A percentile compares a stretch with the other conserved stretches of the same genome.
These are phyloP conservation scores for Alternaria brassicicola DNA, from an alignment of 2,329 filamentous ascomycete species.

Conservation along the genomic window DNA sequence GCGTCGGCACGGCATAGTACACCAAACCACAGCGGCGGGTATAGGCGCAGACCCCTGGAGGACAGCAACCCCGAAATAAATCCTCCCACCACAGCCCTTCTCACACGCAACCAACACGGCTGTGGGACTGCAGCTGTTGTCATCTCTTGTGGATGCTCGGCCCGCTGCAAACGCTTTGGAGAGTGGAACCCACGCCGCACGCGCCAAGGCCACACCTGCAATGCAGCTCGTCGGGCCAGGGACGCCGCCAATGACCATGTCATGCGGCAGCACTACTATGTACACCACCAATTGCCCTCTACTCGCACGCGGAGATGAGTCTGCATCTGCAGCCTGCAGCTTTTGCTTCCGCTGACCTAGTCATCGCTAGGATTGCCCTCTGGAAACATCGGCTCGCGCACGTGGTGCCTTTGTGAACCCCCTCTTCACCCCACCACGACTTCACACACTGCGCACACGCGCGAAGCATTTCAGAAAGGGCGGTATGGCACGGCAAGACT, in stretches of 20 bases:
- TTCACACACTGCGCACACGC: neutral
- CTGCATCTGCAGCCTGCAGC: conserved; percentile 11
- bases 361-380: conserved; percentile 1
- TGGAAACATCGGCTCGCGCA: conserved; percentile 4
- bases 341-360: conserved; percentile 10
- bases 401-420: conserved; percentile 12
- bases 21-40: neutral
- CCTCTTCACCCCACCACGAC: conserved; percentile 6
- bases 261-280: conserved; percentile 29
- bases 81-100: neutral
- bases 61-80: neutral
- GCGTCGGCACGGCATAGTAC: neutral
- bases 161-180: conserved; percentile 28
- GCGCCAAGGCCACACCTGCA: conserved; percentile 24
- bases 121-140: neutral
- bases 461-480: neutral
- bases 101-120: neutral
- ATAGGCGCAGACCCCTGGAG: neutral
- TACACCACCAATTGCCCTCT: conserved; percentile 10
- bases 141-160: conserved; percentile 3
- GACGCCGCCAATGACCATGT: conserved; percentile 34
- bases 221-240: conserved; percentile 18
- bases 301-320: conserved; percentile 17
- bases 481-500: conserved; percentile 11
- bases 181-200: conserved; percentile 20